Evolutionary conservation across 345 rosid genomes (phyloP), one percentile per base, ranked within the genome.

Genomic region (Eucalyptus sp.): DNA sequence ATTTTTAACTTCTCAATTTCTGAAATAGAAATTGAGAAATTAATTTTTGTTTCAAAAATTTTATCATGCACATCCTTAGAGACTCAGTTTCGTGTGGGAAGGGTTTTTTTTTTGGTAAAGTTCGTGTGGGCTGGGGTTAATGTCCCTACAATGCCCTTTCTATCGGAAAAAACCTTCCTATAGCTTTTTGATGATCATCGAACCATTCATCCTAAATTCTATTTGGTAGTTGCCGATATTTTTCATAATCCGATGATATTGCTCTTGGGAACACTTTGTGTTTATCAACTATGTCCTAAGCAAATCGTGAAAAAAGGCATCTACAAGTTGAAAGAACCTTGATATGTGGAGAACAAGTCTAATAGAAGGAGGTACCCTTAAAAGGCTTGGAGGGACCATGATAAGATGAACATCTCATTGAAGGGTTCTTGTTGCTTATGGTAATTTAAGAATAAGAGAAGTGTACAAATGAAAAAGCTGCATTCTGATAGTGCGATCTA

Each of bases 401-500:
- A 14, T 14, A n/a, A 13, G 37, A n/a, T n/a, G 37, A n/a, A 64
- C 37, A 64, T 64, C 37, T 64, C 31, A n/a, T 64, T 14, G 76
- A 16, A 64, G 11, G 76, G 76, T 64, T n/a, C 10, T 64, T n/a
- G 76, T 64, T 15, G 68, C 6, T n/a, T n/a, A 64, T 64, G 37
- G 20, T 64, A n/a, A 64, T 64, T 3, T 0, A n/a, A n/a, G 71
- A 64, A 64, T 64, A 29, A 64, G 76, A 64, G 0, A n/a, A 64
- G 2, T 7, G 76, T 15, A n/a, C 1, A 14, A 15, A 16, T 64
- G 76, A 14, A n/a, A 64, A 64, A 14, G 76, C 20, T n/a, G 0
- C 3, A n/a, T n/a, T 64, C 0, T 64, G 4, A 60, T 10, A 27
- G 2, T 29, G 0, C 13, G 33, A 27, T 29, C 1, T 29, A 13